Base-by-base conservation (phyloP, 2,329 filamentous ascomycete genomes). In the Balansia obtecta region DNA sequence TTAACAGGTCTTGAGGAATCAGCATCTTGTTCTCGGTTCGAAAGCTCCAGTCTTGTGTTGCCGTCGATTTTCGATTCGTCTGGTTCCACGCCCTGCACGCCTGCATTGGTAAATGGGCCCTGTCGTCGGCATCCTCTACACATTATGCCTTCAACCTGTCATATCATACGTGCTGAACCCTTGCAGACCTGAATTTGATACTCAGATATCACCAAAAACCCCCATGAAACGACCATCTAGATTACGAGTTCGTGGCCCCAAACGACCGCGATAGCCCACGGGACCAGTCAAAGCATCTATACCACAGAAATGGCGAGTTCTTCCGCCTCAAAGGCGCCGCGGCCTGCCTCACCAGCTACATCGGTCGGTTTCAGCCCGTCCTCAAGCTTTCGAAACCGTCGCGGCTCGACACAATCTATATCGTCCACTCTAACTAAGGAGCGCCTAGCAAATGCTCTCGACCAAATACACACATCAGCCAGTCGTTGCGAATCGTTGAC, bases 381-480 rank as follows among this genome's bases (percentile, higher is more conserved):
- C 16, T 52, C 56, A 34, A 56, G 56, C 54, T 61, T 63, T 40
- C 63, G 64, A 54, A 60, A 58, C 51, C 66, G 68, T 16, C 66
- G 68, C 50, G 64, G 65, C 52, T 71, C 69, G 32, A 59, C 69
- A 53, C 63, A 63, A 53, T 71, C 71, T 8, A 62, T 70, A 51
- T 69, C 71, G 37, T 67, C 66, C 34, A 59, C 60, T 33, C 55
- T 66, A 53, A 85, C 90, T 64, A 85, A 80, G 62, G 85, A 88
- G 55, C 83, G 86, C 51, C 74, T 91, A 38, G 81, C 86, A 34
- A 80, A 88, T 54, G 79, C 85, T 16, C 80, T 96, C 53, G 86
- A 95, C 67, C 83, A 87, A 59, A 95, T 96, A 57, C 91, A 96
- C 66, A 88, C 75, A 47, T 83, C 86, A 6, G 89, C 90, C n/a